Percentiles rank a stretch among this genome's conserved stretches.
Conservation (phyloP, 78 protist genomes). For the Mantamonas sphyraenae region DNA sequence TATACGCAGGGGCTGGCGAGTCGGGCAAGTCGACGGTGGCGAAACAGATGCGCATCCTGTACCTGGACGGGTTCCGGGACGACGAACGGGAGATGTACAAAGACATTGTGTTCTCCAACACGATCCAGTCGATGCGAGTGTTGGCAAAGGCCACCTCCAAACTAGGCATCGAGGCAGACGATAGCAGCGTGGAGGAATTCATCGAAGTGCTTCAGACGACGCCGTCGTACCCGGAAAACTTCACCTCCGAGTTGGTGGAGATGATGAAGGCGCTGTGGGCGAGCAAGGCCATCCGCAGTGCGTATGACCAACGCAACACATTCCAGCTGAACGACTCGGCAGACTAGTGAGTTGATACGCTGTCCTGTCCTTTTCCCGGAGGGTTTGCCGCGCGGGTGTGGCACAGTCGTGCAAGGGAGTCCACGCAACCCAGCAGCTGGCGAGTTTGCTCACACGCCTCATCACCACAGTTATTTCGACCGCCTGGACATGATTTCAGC, state of each 20-base stretch:
- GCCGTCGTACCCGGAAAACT: too few relatives aligned
- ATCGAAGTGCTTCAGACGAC: too few relatives aligned
- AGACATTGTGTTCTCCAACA: not conserved
- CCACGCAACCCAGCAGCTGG: not conserved
- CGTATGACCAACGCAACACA: not conserved
- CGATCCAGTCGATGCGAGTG: constrained; percentile 1
- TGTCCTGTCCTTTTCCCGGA: not conserved
- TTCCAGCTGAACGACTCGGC: not conserved
- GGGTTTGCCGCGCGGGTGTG: too few relatives aligned
- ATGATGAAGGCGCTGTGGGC: not conserved
- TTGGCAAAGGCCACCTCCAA: not conserved
- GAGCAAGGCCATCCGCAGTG: not conserved
- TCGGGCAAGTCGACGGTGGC: constrained; percentile 44
- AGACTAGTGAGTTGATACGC: not conserved
- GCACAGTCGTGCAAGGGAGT: not conserved
- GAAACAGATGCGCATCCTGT: constrained; percentile 27
- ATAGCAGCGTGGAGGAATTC: not conserved
- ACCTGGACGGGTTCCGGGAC: constrained; percentile 18
- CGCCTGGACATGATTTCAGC: not conserved
- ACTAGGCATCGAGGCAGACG: not conserved
- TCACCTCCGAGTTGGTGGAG: too few relatives aligned
- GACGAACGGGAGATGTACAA: constrained; percentile 2
- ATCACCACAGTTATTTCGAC: constrained; percentile 1
- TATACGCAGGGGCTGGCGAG: constrained; percentile 42
- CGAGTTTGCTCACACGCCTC: not conserved